Evolutionary conservation across 768 basidiomycete species (phyloP), one percentile per base, ranked within the genome.

Genomic region (Lyophyllum shimeji): DNA sequence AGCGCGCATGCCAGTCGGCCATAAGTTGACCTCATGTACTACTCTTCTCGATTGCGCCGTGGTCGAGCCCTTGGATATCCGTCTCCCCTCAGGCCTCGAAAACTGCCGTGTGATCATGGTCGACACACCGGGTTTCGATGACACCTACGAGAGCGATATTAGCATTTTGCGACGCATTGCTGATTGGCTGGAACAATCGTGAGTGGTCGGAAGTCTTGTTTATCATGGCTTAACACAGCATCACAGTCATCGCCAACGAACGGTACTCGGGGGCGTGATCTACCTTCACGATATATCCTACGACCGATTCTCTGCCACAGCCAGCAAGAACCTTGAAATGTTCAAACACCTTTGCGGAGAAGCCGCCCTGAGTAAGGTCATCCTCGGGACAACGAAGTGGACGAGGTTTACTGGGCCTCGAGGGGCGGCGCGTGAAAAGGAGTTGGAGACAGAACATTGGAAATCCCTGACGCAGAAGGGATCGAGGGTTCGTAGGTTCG

Each of bases 101-200:
- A 50, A 18, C 29, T 46, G 44, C 7, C 57, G 50, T 18, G 46
- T 67, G 21, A 48, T 65, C 40, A 56, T 66, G 25, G 56, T 63
- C 13, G 65, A 66, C 43, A 62, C 63, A 4, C 64, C 64, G 17
- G 62, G 64, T 2, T 63, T 65, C 40, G 66, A 64, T 29, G 57
- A 64, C 46, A 64, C 63, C 3, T 29, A 46, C 23, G 46, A 40
- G 23, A 46, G 40, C 8, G 65, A 67, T 46, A 37, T 29, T 5
- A 63, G 60, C n/a, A 58, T 65, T 29, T 29, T 29, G 9, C 29
- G 29, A 29, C 29, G 9, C 4, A 9, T 29, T 29, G 29, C 29
- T 29, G 29, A 5, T 4, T 9, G 29, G 29, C 9, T 29, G 9
- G 9, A 29, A 9, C 4, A 29, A 29, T 29, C 29, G 29, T 29